Conservation (phyloP, 192 early-diverging fungal species). For the Pilobolus umbonatus region DNA sequence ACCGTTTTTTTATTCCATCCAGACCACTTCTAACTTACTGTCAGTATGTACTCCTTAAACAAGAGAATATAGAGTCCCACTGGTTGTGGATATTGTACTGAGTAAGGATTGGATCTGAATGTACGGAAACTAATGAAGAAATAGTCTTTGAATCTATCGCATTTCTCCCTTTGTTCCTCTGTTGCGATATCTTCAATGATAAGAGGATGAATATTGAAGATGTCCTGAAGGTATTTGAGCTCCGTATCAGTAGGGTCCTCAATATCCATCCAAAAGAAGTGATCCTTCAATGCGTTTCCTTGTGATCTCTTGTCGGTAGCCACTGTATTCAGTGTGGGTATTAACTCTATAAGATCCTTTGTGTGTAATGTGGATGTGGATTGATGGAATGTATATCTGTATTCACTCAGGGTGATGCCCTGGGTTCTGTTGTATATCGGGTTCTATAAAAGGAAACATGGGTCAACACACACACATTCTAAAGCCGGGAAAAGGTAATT, state of each 20-base stretch:
- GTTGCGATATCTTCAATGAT: constrained; percentile 86
- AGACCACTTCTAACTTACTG: constrained; percentile 39
- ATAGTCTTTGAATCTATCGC: constrained; percentile 84
- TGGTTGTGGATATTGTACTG: constrained; percentile 59
- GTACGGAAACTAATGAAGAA: constrained; percentile 88
- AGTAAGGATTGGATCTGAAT: constrained; percentile 63
- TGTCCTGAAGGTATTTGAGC: constrained; percentile 47
- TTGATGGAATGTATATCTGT: no score
- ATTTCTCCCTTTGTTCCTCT: constrained; percentile 90
- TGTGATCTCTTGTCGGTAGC: no score
- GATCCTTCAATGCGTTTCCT: constrained; percentile 1
- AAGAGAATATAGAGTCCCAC: constrained; percentile 64
- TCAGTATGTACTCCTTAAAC: constrained; percentile 64
- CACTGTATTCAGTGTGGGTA: background rate
- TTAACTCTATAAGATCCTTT: background rate
- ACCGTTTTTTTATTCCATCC: no score
- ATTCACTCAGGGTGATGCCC: no score
- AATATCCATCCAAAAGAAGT: constrained; percentile 71
- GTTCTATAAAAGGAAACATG: no score
- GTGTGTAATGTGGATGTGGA: background rate
- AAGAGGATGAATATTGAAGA: constrained; percentile 73
- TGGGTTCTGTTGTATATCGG: no score
- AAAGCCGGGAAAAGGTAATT: no score
- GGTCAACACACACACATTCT: no score
- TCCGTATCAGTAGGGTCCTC: constrained; percentile 46